A percentile compares a stretch with the other conserved stretches of the same genome.
Evolutionary conservation across 768 basidiomycete genomes (phyloP).

Genomic region (Tephrocybe sp.): DNA sequence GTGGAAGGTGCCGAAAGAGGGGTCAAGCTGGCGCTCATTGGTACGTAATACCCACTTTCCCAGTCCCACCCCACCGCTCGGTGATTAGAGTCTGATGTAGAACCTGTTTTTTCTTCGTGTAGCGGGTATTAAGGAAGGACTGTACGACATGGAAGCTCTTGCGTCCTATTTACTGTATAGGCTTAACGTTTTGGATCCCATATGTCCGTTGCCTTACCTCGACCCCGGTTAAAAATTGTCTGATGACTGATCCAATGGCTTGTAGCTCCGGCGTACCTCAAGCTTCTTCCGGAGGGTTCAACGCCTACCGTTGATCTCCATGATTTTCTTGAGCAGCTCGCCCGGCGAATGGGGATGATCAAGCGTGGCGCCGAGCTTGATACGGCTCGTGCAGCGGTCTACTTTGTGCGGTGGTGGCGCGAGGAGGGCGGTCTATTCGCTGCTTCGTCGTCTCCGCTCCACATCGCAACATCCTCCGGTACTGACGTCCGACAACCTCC

Average conservation of each 20-base stretch:
- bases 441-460: constrained; percentile 45
- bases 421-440: constrained; percentile 63
- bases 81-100: constrained; percentile 20
- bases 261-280: constrained; percentile 70
- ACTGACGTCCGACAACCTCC: constrained; percentile 7
- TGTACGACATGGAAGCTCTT: constrained; percentile 83
- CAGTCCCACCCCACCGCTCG: constrained; percentile 10
- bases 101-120: constrained; percentile 17
- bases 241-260: constrained; percentile 4
- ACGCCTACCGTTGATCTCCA: constrained; percentile 60
- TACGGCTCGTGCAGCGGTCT: constrained; percentile 67
- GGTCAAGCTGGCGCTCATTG: constrained; percentile 90
- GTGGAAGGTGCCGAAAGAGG: constrained; percentile 86
- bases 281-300: constrained; percentile 53
- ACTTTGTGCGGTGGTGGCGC: constrained; percentile 90
- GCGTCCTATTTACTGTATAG: constrained; percentile 87
- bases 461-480: constrained; percentile 10
- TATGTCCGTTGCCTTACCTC: constrained; percentile 47
- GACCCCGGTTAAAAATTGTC: constrained; percentile 4
- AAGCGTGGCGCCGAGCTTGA: constrained; percentile 75
- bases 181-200: constrained; percentile 75
- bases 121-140: constrained; percentile 94
- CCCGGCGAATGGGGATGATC: constrained; percentile 78
- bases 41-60: constrained; percentile 48
- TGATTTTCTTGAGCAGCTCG: constrained; percentile 70